Conservation (phyloP, 1,284 basidiomycete genomes). For the Sphaerobolus stellatus region DNA sequence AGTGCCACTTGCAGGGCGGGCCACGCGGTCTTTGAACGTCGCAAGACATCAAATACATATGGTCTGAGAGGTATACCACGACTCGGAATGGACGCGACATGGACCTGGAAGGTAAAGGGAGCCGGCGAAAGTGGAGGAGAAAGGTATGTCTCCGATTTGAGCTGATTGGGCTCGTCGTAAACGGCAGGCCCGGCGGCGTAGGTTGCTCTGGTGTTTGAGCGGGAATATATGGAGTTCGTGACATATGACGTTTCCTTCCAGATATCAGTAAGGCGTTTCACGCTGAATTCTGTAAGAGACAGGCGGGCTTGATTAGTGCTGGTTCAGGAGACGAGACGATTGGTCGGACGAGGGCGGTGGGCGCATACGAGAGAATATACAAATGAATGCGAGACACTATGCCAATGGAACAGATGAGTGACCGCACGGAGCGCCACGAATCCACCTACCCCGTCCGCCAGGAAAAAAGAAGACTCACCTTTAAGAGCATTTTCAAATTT, state of each 20-base stretch:
- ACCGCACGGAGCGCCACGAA: conserved; percentile 3
- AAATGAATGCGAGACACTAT: too few relatives aligned
- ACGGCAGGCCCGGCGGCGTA: conserved; percentile 24
- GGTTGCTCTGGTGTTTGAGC: conserved; percentile 32
- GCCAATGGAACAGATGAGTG: background rate
- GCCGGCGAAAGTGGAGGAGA: conserved; percentile 2
- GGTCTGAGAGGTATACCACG: conserved; percentile 12
- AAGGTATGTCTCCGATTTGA: conserved; percentile 5
- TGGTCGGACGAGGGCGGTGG: too few relatives aligned
- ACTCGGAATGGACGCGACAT: background rate
- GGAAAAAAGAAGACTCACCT: conserved; percentile 4
- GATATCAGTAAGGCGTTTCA: conserved; percentile 10
- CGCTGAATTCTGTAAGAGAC: conserved; percentile 10
- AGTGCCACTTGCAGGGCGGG: conserved; percentile 74
- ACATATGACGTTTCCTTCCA: conserved; percentile 14
- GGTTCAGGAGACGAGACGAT: background rate
- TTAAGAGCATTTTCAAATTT: conserved; percentile 15
- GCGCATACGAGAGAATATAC: too few relatives aligned
- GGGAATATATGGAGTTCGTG: conserved; percentile 23
- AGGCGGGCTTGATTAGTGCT: background rate
- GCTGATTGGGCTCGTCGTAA: background rate
- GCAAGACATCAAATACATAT: conserved; percentile 76
- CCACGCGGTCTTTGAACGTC: conserved; percentile 72
- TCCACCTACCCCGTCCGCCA: too few relatives aligned
- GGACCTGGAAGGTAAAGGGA: background rate